phyloP scores from a whole-genome alignment of 768 basidiomycete genomes.

The Cystofilobasidium bisporidii region DNA sequence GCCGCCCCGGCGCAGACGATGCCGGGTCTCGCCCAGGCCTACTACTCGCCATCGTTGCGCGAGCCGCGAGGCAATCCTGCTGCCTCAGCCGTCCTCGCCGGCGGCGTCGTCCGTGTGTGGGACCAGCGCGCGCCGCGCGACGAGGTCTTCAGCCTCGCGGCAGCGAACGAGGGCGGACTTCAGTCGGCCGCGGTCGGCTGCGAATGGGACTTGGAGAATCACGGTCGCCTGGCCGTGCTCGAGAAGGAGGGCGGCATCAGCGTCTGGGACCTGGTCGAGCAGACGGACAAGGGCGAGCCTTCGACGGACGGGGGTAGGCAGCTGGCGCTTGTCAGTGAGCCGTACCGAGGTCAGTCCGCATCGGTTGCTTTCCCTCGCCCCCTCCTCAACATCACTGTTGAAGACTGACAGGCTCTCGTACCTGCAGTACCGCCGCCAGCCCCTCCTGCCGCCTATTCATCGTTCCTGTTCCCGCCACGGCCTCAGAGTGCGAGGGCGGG shows the following conservation, averaged over 20 bases:
- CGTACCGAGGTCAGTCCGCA: slow-evolving; percentile 5
- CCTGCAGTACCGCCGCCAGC: slow-evolving; percentile 7
- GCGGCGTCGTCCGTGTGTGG: slow-evolving; percentile 21
- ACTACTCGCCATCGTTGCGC: slow-evolving; percentile 14
- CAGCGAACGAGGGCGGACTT: slow-evolving; percentile 8
- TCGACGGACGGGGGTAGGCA: not conserved
- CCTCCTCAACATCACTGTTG: not conserved
- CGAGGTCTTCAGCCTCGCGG: slow-evolving; percentile 5
- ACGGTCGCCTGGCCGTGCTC: slow-evolving; percentile 16
- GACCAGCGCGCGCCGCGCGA: slow-evolving; percentile 10
- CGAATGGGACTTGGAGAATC: slow-evolving; percentile 18
- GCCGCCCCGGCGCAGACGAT: not conserved
- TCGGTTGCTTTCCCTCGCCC: too few species aligned
- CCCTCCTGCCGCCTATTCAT: not conserved
- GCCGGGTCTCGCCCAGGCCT: not conserved
- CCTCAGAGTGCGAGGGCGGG: not conserved
- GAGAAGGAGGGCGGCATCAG: slow-evolving; percentile 16
- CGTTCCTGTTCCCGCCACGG: not conserved
- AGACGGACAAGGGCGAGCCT: not conserved
- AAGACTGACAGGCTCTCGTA: not conserved
- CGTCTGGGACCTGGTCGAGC: slow-evolving; percentile 18
- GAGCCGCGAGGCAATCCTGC: not conserved
- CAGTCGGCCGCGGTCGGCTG: slow-evolving; percentile 8
- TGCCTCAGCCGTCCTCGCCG: not conserved
- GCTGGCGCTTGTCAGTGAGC: slow-evolving; percentile 4